phyloP scores from a whole-genome alignment of 192 early-diverging fungal species.

The Linnemannia elongata region DNA sequence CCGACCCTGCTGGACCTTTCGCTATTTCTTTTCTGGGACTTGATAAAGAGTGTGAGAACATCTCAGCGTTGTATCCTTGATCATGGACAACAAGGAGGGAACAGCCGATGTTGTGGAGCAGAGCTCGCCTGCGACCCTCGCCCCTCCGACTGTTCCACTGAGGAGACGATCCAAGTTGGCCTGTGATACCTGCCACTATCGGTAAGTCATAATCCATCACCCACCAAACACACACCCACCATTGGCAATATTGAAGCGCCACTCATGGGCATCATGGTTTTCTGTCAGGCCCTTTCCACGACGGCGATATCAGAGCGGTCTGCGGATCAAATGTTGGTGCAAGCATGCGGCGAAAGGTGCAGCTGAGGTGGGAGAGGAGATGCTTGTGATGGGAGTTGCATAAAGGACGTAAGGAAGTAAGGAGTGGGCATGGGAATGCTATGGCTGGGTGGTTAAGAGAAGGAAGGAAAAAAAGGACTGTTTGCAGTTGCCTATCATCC shows the following conservation, averaged over 20 bases:
- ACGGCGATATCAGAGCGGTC: neutral
- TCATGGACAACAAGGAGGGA: constrained; percentile 41
- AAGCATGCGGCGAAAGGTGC: neutral
- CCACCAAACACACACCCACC: neutral
- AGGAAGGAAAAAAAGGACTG: neutral
- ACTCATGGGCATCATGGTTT: neutral
- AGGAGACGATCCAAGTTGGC: constrained; percentile 49
- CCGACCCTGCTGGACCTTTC: neutral
- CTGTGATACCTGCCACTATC: constrained; percentile 54
- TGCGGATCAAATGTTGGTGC: neutral
- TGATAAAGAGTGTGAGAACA: constrained; percentile 3
- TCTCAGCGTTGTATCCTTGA: neutral
- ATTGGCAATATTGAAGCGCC: neutral
- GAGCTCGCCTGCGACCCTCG: constrained; percentile 20
- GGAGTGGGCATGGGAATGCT: constrained; percentile 1
- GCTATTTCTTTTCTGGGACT: neutral
- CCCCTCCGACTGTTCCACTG: constrained; percentile 24
- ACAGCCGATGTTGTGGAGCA: constrained; percentile 15
- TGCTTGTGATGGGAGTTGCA: constrained; percentile 4
- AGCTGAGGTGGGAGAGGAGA: neutral
- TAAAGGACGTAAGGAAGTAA: neutral
- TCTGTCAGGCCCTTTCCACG: neutral
- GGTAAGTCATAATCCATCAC: constrained; percentile 14
- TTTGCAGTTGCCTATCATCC: neutral
- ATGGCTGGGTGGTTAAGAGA: neutral